Evolutionary conservation across 2,329 filamentous ascomycete species (phyloP), one percentile per base, ranked within the genome.

Genomic region (Colletotrichum caudatum): DNA sequence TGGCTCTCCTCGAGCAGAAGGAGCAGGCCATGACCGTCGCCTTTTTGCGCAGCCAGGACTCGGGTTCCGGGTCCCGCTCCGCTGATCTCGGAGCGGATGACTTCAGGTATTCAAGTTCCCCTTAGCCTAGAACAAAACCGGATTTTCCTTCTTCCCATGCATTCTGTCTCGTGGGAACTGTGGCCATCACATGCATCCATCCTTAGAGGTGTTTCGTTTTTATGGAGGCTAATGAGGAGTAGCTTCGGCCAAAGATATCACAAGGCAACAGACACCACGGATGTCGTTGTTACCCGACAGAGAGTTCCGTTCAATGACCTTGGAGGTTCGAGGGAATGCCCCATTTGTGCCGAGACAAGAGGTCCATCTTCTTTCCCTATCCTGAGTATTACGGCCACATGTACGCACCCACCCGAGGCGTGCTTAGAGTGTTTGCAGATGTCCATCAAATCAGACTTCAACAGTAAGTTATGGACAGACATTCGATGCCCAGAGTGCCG

Each of bases 401-500:
- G 82, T 73, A 74, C 58, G 2, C 82, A 84, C 61, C 23, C 77
- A 1, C 79, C 81, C 2, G 73, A 46, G 1, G 76, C 80, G 16
- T 84, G 82, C 44, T 74, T 80, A 12, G 77, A 77, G 20, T 84
- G 82, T 50, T 37, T 84, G 4, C 75, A 78, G 11, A 73, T 75
- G 8, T 82, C 79, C 2, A 82, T 84, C 48, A 74, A 74, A 33
- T 76, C 78, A 2, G 80, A 82, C 58, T 59, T 84, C 18, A 75
- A 75, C 39, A 77, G 59, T 72, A 80, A 78, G 29, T 68, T 80
- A 2, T 85, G 84, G 82, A 82, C 84, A 44, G 80, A 84, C 12
- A 82, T 90, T 51, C 79, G 78, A 56, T 91, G 88, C 63, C 87
- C 87, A 0, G 84, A 87, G 61, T 91, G 88, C 73, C 74, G 80